phyloP scores from a whole-genome alignment of 495 filamentous ascomycete species.

The Tuber magnatum region DNA sequence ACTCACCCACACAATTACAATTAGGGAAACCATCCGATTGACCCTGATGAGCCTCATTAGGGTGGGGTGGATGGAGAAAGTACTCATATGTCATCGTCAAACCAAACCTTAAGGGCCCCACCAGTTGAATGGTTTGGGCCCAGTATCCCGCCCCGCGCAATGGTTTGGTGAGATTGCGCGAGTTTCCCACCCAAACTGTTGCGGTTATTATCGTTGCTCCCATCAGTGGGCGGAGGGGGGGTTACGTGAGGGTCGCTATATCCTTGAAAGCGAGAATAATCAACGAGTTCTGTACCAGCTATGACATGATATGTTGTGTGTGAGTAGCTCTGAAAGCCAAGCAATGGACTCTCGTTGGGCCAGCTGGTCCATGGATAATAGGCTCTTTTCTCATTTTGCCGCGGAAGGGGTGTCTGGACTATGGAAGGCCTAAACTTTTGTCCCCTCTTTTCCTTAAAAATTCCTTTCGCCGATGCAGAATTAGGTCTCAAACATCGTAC shows the following conservation, averaged over 20 bases:
- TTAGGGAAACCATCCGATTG: not conserved
- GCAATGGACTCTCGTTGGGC: not conserved
- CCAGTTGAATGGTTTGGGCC: not conserved
- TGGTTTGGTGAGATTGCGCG: not conserved
- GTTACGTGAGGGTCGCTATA: not conserved
- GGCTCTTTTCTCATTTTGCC: not conserved
- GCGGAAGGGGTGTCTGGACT: not conserved
- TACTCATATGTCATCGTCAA: not conserved
- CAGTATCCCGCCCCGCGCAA: not conserved
- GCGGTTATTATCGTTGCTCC: not conserved
- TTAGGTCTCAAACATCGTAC: not conserved
- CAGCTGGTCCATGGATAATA: not conserved
- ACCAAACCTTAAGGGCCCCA: not conserved
- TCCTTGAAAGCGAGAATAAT: not conserved
- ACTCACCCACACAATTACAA: not conserved
- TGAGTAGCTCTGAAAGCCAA: not conserved
- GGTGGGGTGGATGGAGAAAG: not conserved
- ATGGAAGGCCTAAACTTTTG: conserved; percentile 4
- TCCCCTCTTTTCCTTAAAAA: not conserved
- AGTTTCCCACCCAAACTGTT: not conserved
- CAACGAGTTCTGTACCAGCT: not conserved
- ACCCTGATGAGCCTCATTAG: not conserved
- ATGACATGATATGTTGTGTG: not conserved
- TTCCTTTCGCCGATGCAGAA: not conserved
- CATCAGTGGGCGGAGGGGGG: not conserved